Base-by-base conservation (phyloP, 108 stramenopile genomes). In the Cyclotella choctawhatcheeana region DNA sequence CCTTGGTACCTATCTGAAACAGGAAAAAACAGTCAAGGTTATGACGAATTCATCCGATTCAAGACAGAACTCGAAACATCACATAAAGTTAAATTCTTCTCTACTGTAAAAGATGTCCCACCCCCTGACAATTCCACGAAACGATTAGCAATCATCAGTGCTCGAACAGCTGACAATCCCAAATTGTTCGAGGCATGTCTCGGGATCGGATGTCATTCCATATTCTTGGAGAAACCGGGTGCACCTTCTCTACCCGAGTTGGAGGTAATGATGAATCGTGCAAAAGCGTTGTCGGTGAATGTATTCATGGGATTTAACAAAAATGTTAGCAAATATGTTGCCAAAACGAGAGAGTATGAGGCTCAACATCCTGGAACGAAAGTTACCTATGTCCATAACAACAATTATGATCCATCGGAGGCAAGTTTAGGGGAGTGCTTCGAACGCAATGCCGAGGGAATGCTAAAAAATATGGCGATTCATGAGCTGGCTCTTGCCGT, bases 381-480 rank as follows among this genome's bases (percentile, higher is more conserved):
- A 7, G 74, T 90, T 4, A 85, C 87, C 25, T 91, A 92, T 80
- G 65, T 88, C 35, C 92, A 93, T 85, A 92, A 95, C 85, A 95
- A 95, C 69, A 82, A 81, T 47, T 95, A 93, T 79, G 44, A 52
- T 22, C 31, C 69, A 26, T 66, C 70, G 13, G 73, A 60, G 29
- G 85, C 81, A 48, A 73, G 77, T 68, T 78, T 93, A 21, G 81
- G 76, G 2, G 91, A 93, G 72, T 91, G 89, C 76, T 95, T 95
- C 64, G 86, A 86, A 58, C 79, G 94, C 10, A 93, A 93, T 63
- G 43, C 88, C 25, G 94, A 95, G 71, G 94, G 94, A 44, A 93
- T 95, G 90, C 73, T 95, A 32, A 93, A 93, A 61, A 95, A 93
- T 66, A 95, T 95, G 94, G 94, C 94, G 30, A 92, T 95, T 69